Evolutionary conservation across 169 alveolate genomes (phyloP), one percentile per base, ranked within the genome.

Genomic region (Plasmodium reichenowi): DNA sequence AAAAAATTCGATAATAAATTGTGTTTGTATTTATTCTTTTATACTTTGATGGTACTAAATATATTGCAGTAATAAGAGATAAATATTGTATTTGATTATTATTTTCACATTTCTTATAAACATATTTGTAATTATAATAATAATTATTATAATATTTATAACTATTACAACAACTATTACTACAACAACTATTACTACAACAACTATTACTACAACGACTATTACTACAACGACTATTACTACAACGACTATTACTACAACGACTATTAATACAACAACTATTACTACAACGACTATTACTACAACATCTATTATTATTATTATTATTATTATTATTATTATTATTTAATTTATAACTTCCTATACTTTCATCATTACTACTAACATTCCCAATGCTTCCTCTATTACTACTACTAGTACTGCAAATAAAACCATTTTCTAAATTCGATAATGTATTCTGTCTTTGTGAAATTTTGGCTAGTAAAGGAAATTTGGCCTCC

Each of bases 1-100:
- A 78, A 47, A 66, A 78, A 29, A 78, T 78, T 78, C 89, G 22
- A 50, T 78, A 78, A 43, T 64, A 66, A 10, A 78, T 63, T 15
- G 73, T 45, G 7, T 62, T 47, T n/a, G 32, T 62, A 8, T 26
- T 22, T 26, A 60, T 47, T 60, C 8, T 10, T 13, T 24, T 52
- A 4, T 32, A 20, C 20, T 74, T 60, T 50, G 48, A 20, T 6
- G 66, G 54, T 15, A 67, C 24, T 13, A 50, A n/a, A n/a, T 74
- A 43, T 15, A 74, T 74, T 29, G 73, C 47, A 2, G 88, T 54
- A 58, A 74, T 74, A 29, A 74, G 15, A n/a, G 59, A n/a, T 32
- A 74, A n/a, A 52, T 59, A 74, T 17, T 47, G 88, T 10, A 74
- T 26, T 13, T 74, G 72, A 60, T 7, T 63, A 29, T 12, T 74